Evolutionary conservation across 345 rosid genomes (phyloP).

Genomic region (Acer campestre): DNA sequence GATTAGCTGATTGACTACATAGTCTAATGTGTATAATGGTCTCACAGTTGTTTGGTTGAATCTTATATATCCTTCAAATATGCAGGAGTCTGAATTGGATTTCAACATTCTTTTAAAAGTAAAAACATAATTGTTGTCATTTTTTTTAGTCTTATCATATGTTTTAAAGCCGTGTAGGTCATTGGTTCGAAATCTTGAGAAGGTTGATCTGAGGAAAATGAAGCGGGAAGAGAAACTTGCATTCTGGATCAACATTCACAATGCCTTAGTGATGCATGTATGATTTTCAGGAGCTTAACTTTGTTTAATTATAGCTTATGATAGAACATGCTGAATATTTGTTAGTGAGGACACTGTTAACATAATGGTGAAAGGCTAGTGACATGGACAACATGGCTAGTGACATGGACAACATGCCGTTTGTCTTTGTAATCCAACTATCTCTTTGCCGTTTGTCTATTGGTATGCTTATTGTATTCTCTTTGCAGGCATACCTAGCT

Average conservation of each 20-base stretch:
- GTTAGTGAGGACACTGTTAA: neutral
- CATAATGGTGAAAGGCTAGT: neutral
- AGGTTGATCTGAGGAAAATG: slow-evolving; percentile 73
- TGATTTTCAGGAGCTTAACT: slow-evolving; percentile 21
- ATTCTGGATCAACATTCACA: slow-evolving; percentile 92
- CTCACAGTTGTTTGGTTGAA: neutral
- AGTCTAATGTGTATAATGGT: neutral
- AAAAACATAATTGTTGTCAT: neutral
- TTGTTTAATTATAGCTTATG: neutral
- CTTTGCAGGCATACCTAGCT: slow-evolving; percentile 79
- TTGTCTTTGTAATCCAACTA: neutral
- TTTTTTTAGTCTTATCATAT: slow-evolving; percentile 13
- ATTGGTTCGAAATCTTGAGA: slow-evolving; percentile 73
- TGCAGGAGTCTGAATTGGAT: neutral
- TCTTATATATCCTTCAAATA: neutral
- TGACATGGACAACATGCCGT: neutral
- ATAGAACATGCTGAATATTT: neutral
- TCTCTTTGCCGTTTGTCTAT: neutral
- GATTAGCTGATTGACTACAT: slow-evolving; percentile 7
- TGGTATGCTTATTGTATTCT: slow-evolving; percentile 17
- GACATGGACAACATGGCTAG: neutral
- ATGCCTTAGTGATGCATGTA: slow-evolving; percentile 91
- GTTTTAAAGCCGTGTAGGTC: slow-evolving; percentile 47
- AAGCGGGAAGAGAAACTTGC: slow-evolving; percentile 91
- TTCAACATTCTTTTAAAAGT: neutral